Conservation (phyloP, 2,329 filamentous ascomycete genomes). For the Ophiostoma tasmaniense region DNA sequence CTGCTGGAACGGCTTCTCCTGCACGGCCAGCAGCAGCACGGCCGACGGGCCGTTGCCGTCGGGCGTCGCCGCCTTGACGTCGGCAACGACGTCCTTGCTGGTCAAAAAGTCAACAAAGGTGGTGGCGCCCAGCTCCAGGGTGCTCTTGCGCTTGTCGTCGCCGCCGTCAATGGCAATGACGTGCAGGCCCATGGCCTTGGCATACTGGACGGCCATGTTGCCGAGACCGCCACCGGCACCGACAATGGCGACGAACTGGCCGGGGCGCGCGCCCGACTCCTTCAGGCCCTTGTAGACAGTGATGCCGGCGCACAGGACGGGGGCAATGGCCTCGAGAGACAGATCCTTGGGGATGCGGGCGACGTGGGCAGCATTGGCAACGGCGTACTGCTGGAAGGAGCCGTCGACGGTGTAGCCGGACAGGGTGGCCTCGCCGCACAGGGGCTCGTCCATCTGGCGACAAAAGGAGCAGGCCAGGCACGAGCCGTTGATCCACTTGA, state of each 20-base stretch:
- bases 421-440: slow-evolving; percentile 65
- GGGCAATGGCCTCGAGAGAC: slow-evolving; percentile 60
- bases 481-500: slow-evolving; percentile 89
- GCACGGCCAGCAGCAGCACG: slow-evolving; percentile 75
- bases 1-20: slow-evolving; percentile 92
- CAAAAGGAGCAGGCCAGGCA: slow-evolving; percentile 82
- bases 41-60: slow-evolving; percentile 82
- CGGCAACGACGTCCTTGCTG: slow-evolving; percentile 68
- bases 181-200: slow-evolving; percentile 37
- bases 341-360: slow-evolving; percentile 72
- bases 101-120: slow-evolving; percentile 73
- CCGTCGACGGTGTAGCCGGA: slow-evolving; percentile 92
- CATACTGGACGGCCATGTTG: slow-evolving; percentile 38
- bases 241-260: slow-evolving; percentile 35
- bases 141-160: slow-evolving; percentile 50
- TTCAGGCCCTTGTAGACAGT: slow-evolving; percentile 36
- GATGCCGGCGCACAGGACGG: slow-evolving; percentile 43
- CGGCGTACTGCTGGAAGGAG: slow-evolving; percentile 84
- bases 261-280: slow-evolving; percentile 29
- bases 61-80: slow-evolving; percentile 71
- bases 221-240: slow-evolving; percentile 43
- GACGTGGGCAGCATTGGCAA: slow-evolving; percentile 79
- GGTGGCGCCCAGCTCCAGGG: slow-evolving; percentile 56
- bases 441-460: slow-evolving; percentile 69
- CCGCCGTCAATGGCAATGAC: slow-evolving; percentile 38